These are phyloP conservation scores for Akanthomyces muscarius DNA, from an alignment of 2,329 filamentous ascomycete species.

Conservation along the genomic window DNA sequence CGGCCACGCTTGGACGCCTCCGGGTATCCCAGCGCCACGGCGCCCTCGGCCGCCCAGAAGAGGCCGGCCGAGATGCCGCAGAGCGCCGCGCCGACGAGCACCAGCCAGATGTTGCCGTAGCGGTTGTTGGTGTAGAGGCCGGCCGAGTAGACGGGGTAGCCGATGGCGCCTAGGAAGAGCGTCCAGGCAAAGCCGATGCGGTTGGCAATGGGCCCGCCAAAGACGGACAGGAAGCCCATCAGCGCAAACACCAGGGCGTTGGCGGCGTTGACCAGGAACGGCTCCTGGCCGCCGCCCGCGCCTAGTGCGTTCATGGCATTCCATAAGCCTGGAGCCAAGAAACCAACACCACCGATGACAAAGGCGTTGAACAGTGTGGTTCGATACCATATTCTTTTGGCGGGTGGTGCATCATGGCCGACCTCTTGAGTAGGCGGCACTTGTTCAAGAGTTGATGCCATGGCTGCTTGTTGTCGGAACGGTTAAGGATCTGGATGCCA, in stretches of 20 bases:
- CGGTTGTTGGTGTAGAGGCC: constrained; percentile 47
- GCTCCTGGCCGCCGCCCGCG: constrained; percentile 47
- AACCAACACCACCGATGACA: constrained; percentile 49
- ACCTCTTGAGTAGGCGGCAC: background rate
- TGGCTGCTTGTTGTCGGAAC: background rate
- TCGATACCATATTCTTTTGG: constrained; percentile 40
- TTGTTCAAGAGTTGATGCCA: constrained; percentile 1
- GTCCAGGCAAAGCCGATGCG: constrained; percentile 45
- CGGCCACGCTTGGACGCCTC: constrained; percentile 43
- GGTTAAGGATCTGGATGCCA: background rate
- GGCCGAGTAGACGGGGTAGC: constrained; percentile 45
- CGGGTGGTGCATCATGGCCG: background rate
- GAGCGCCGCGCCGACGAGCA: constrained; percentile 43
- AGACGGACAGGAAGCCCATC: constrained; percentile 43
- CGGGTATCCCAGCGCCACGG: constrained; percentile 46
- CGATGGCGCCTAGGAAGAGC: constrained; percentile 40
- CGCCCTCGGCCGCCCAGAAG: constrained; percentile 49
- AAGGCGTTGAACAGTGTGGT: constrained; percentile 51
- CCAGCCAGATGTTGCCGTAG: constrained; percentile 49
- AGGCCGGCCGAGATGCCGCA: constrained; percentile 47
- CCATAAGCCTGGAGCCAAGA: constrained; percentile 49
- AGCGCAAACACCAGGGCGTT: constrained; percentile 46
- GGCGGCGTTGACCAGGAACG: constrained; percentile 48
- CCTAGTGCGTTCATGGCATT: constrained; percentile 53
- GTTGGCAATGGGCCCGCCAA: constrained; percentile 45